These are phyloP conservation scores for Hordeum pubiflorum DNA, from an alignment of 202 grass and related monocot species.

Conservation along the genomic window DNA sequence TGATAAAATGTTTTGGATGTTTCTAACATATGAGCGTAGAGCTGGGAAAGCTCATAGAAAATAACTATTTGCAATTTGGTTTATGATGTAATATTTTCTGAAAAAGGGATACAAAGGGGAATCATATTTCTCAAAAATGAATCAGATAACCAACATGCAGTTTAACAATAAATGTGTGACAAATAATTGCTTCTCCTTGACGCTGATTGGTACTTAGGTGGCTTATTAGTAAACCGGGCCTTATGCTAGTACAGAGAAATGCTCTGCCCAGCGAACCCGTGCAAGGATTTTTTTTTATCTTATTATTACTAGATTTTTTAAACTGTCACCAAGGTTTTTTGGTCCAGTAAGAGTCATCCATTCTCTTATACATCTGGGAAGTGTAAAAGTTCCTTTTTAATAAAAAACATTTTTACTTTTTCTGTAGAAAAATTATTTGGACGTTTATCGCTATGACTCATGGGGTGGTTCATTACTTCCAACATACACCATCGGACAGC, in stretches of 20 bases:
- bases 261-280: background rate
- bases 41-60: background rate
- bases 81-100: background rate
- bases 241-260: constrained; percentile 4
- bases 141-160: background rate
- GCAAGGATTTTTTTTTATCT: background rate
- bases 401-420: constrained; percentile 2
- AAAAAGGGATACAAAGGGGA: background rate
- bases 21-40: constrained; percentile 4
- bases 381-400: background rate
- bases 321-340: background rate
- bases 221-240: background rate
- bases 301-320: background rate
- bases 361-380: constrained; percentile 12
- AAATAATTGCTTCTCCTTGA: constrained; percentile 6
- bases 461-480: constrained; percentile 92
- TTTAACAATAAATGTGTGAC: background rate
- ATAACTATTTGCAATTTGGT: background rate
- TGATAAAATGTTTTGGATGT: background rate
- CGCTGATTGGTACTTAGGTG: background rate
- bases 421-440: constrained; percentile 94
- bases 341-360: constrained; percentile 1
- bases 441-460: constrained; percentile 90
- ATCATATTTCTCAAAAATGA: background rate
- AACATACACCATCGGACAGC: constrained; percentile 77